Evolutionary conservation across 495 filamentous ascomycete genomes (phyloP), one percentile per base, ranked within the genome.

Genomic region (Penicillium ucsense): DNA sequence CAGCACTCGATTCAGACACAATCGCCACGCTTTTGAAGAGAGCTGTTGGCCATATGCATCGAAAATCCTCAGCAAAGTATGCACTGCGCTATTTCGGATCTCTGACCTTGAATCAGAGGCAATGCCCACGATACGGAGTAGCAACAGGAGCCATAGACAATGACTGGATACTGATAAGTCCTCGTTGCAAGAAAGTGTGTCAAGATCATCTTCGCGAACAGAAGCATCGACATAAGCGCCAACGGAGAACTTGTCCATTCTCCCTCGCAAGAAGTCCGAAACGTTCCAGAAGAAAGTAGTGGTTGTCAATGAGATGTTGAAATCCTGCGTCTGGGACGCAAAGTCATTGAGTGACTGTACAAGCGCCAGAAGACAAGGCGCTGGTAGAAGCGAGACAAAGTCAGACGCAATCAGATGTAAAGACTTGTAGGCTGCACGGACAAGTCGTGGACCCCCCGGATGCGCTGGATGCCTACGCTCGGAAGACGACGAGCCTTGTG

Each of bases 241-340:
- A 35, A 82, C 60, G 0, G 63, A 65, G 42, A 75, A 73, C 8
- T 53, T 49, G 11, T 69, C 67, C 38, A 69, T 77, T 29, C 70
- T 66, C 36, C 59, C 64, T 41, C 73, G 74, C 32, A 97, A 75
- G 51, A 87, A 94, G 61, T 95, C 90, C 3, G 92, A 95, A 8
- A 94, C 78, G 51, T 88, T 89, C 85, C 89, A 95, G 66, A 94
- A 95, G 57, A 94, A 94, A 0, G 91, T 94, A 8, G 92, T 84
- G 2, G 88, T 90, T 10, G 94, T 96, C 10, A 98, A 71, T 0
- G 90, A 94, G 47, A 96, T 94, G 54, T 98, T 98, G 45, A 98
- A 78, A 63, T 97, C 92, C 53, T 94, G 85, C 35, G 81, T 75
- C 60, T 97, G 91, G 3, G 80, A 79, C 45, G 84, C 86, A 66